Percentiles rank a stretch among this genome's conserved stretches.
phyloP scores from a whole-genome alignment of 1,139 yeast species.

The Sugiyamaella grinbergsii region DNA sequence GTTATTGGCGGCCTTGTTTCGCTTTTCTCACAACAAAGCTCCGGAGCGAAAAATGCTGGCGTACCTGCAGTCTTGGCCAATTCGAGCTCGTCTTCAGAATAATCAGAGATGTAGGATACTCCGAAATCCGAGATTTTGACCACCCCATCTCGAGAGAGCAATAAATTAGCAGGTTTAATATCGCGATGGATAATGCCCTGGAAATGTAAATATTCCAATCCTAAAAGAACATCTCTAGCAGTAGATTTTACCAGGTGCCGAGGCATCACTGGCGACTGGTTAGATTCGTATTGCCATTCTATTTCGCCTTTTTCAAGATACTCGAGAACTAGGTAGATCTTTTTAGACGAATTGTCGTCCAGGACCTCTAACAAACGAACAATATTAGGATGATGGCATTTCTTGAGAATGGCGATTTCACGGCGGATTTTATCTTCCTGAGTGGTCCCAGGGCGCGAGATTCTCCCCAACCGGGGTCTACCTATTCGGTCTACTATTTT shows the following conservation, averaged over 20 bases:
- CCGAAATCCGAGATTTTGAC: slow-evolving; percentile 98
- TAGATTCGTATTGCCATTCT: slow-evolving; percentile 61
- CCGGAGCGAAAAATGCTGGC: slow-evolving; percentile 85
- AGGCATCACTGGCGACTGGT: slow-evolving; percentile 42
- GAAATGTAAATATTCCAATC: slow-evolving; percentile 87
- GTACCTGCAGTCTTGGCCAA: slow-evolving; percentile 90
- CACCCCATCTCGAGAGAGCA: slow-evolving; percentile 67
- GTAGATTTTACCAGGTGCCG: slow-evolving; percentile 43
- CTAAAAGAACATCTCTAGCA: slow-evolving; percentile 76
- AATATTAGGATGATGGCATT: slow-evolving; percentile 87
- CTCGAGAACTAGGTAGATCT: slow-evolving; percentile 88
- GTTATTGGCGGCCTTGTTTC: slow-evolving; percentile 55
- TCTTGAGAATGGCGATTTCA: slow-evolving; percentile 96
- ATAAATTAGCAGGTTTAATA: slow-evolving; percentile 92
- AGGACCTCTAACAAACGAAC: slow-evolving; percentile 85
- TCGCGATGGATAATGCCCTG: slow-evolving; percentile 97
- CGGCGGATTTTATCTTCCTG: slow-evolving; percentile 77
- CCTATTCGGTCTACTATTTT: slow-evolving; percentile 84
- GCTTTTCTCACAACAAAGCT: slow-evolving; percentile 52
- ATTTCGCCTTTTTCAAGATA: slow-evolving; percentile 93
- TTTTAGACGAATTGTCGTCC: slow-evolving; percentile 81
- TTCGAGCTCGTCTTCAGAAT: slow-evolving; percentile 69
- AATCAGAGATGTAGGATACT: slow-evolving; percentile 77
- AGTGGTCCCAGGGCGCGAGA: slow-evolving; percentile 46
- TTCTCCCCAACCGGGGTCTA: slow-evolving; percentile 58